Base-by-base conservation (phyloP, 2,329 filamentous ascomycete species). In the Penicillium nordicum region DNA sequence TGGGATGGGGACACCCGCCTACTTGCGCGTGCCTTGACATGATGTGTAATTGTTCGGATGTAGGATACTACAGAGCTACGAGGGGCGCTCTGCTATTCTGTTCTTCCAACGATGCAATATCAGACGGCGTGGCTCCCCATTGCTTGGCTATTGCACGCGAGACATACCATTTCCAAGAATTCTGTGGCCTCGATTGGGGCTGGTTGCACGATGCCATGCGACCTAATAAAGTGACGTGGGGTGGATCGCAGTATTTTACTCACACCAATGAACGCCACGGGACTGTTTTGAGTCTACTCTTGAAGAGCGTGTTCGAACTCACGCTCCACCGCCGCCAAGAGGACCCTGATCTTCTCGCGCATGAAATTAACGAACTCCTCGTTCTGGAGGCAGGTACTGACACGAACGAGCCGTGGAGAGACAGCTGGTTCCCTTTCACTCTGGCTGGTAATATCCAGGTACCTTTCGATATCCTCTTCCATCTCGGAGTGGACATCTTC, bases 401-500 rank as follows among this genome's bases (percentile, higher is more conserved):
- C 16, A 27, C 52, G 18, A 48, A 57, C 11, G 36, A 57, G 7
- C 53, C 61, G 10, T 59, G 64, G 55, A 25, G 45, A 11, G 30
- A 57, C 1, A 63, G 23, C 30, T 55, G 51, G 42, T 70, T 74
- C 32, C 71, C 72, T 6, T 74, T 75, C 46, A 69, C 67, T 7
- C 64, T 68, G 25, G 61, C 67, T 2, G 72, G 66, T 14, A 75
- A 75, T 53, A 70, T 75, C 34, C 63, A 63, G n/a, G 67, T 74
- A 4, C 72, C 72, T 0, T 74, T 74, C 44, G 67, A 74, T 50
- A 74, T 74, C 18, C 60, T 74, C 14, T 60, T 66, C 30, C 58
- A 57, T 12, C 63, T 75, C 14, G 72, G 72, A 2, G 69, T 75
- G 8, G 66, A 75, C 41, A 73, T 74, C 16, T 74, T 74, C 59